A percentile compares a stretch with the other conserved stretches of the same genome.
Conservation (phyloP, 768 basidiomycete genomes). For the Punctularia strigosozonata region DNA sequence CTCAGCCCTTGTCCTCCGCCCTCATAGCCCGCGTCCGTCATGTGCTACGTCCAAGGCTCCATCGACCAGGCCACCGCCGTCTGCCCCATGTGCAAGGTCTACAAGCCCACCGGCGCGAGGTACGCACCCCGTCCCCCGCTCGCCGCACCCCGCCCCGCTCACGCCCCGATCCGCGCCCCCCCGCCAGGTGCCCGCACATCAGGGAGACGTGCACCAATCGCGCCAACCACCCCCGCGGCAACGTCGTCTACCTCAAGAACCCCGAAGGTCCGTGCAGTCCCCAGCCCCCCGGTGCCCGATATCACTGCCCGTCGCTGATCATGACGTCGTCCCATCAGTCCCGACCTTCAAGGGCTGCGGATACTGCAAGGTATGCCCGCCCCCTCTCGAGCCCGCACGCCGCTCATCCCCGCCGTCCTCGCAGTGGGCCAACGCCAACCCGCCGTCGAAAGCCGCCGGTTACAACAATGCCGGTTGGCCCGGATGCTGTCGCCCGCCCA, state of each 20-base stretch:
- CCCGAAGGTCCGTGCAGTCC: constrained; percentile 59
- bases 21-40: constrained; percentile 22
- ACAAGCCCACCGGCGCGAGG: constrained; percentile 48
- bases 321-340: constrained; percentile 29
- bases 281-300: constrained; percentile 8
- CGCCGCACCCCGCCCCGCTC: constrained; percentile 6
- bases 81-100: constrained; percentile 83
- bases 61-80: constrained; percentile 52
- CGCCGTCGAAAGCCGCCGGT: constrained; percentile 36
- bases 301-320: constrained; percentile 3
- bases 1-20: constrained; percentile 9
- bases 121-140: constrained; percentile 15
- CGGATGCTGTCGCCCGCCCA: constrained; percentile 77
- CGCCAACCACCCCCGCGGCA: constrained; percentile 59
- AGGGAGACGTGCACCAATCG: constrained; percentile 70
- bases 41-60: constrained; percentile 68
- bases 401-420: neutral
- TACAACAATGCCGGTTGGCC: constrained; percentile 76
- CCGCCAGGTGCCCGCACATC: constrained; percentile 60
- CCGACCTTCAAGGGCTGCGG: constrained; percentile 80
- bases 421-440: constrained; percentile 63
- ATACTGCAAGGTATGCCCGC: constrained; percentile 66
- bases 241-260: constrained; percentile 72
- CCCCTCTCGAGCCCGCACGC: constrained; percentile 1
- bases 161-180: constrained; percentile 13